These are phyloP conservation scores for Lepraria neglecta DNA, from an alignment of 495 filamentous ascomycete species.

Conservation along the genomic window DNA sequence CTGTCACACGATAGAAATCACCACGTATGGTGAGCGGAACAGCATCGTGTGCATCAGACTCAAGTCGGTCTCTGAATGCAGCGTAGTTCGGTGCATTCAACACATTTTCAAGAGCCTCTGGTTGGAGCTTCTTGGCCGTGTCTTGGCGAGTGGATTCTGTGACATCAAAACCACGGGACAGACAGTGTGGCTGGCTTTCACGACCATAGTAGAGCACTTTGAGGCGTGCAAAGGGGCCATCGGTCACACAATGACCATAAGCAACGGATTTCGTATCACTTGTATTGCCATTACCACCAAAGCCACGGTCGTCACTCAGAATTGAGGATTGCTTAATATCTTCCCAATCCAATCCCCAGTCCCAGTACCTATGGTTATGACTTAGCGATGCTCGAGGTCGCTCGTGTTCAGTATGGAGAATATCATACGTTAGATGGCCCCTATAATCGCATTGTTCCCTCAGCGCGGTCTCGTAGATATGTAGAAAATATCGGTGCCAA, in stretches of 20 bases:
- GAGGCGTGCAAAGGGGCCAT: constrained; percentile 36
- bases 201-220: constrained; percentile 28
- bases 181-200: constrained; percentile 31
- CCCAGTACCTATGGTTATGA: constrained; percentile 26
- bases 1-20: constrained; percentile 20
- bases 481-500: constrained; percentile 47
- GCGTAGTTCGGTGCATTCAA: constrained; percentile 25
- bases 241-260: constrained; percentile 24
- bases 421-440: constrained; percentile 41
- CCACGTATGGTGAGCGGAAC: constrained; percentile 27
- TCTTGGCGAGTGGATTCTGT: constrained; percentile 16
- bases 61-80: constrained; percentile 20
- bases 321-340: constrained; percentile 30
- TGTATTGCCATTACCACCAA: constrained; percentile 32
- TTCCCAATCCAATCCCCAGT: constrained; percentile 29
- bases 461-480: constrained; percentile 40
- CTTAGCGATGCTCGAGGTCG: constrained; percentile 30
- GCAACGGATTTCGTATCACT: background rate
- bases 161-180: constrained; percentile 34
- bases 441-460: constrained; percentile 41
- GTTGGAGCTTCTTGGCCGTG: constrained; percentile 11
- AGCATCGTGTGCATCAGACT: constrained; percentile 27
- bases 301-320: constrained; percentile 24
- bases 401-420: too few species aligned
- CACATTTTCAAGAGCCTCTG: constrained; percentile 20